phyloP scores from a whole-genome alignment of 169 alveolate species.

The Plasmodium relictum region DNA sequence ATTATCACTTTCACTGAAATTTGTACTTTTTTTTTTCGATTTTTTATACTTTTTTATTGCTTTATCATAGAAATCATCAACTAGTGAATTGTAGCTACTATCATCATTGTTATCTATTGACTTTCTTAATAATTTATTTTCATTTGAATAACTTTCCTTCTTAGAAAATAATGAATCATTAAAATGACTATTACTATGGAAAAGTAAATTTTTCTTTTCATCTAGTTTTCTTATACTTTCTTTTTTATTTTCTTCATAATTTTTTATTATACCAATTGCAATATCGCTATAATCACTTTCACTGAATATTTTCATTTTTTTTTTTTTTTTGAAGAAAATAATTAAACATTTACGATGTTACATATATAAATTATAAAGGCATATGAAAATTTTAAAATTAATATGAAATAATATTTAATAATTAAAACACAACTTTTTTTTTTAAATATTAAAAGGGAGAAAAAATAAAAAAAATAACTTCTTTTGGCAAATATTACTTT shows the following conservation, averaged over 20 bases:
- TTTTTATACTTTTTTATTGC: constrained; percentile 15
- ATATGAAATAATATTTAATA: neutral
- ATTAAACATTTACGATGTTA: too few species aligned
- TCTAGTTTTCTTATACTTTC: neutral
- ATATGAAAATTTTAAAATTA: too few species aligned
- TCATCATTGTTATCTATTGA: constrained; percentile 11
- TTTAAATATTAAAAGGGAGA: too few species aligned
- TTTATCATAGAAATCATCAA: constrained; percentile 62
- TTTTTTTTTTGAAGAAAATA: too few species aligned
- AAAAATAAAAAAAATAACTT: too few species aligned
- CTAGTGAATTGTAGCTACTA: constrained; percentile 72
- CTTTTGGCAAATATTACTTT: too few species aligned
- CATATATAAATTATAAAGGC: neutral
- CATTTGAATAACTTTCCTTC: neutral
- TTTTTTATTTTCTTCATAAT: constrained; percentile 28
- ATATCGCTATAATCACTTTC: constrained; percentile 62
- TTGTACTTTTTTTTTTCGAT: neutral
- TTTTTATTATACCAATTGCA: constrained; percentile 24
- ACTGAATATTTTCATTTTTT: constrained; percentile 6
- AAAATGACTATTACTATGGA: constrained; percentile 1
- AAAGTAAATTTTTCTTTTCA: constrained; percentile 8
- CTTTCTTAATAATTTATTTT: neutral
- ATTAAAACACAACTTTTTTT: too few species aligned
- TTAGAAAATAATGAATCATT: constrained; percentile 6
- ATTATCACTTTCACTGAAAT: neutral